Evolutionary conservation across 2,329 filamentous ascomycete genomes (phyloP), one percentile per base, ranked within the genome.

Genomic region (Domatiomyces catenatus): DNA sequence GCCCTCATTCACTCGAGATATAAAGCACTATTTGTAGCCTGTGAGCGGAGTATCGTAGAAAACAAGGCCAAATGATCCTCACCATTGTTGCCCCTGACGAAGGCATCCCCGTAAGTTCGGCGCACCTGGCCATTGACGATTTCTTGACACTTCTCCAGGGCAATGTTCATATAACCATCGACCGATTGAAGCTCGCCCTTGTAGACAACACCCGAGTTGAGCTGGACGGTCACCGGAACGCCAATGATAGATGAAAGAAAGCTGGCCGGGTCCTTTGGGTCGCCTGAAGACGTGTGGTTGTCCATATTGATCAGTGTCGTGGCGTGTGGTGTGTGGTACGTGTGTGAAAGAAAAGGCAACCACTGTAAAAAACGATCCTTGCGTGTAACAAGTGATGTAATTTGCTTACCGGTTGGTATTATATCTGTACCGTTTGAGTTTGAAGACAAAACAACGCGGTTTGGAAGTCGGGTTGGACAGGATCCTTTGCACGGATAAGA

Each of bases 131-230:
- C 90, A 63, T 94, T 84, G 59, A 95, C 84, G 60, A 83, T 88
- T 70, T 98, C 92, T 58, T 86, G 83, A 18, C 88, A 94, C 71
- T 94, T 92, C 69, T 98, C 92, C 26, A 98, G 78, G 10, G 92
- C 90, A 66, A 98, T 95, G 71, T 98, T 98, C 92, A 98, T 98
- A 71, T 96, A 98, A 48, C 92, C 92, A 67, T 98, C 92, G 47
- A 98, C 90, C 0, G 89, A 94, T 66, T 96, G 89, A 39, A 96
- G 77, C 66, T 95, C 88, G 60, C 92, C 92, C 77, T 92, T 95
- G 76, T 95, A 98, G 56, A 96, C 82, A 54, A 95, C 88, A 50
- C 92, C 92, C n/a, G 89, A 95, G 71, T 98, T 98, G 60, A 98
- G 77, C 72, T 96, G 96, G 59, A 98, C 90, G 1, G 87, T 93